Evolutionary conservation across 108 stramenopile species (phyloP).

Genomic region (Skeletonema costatum): DNA sequence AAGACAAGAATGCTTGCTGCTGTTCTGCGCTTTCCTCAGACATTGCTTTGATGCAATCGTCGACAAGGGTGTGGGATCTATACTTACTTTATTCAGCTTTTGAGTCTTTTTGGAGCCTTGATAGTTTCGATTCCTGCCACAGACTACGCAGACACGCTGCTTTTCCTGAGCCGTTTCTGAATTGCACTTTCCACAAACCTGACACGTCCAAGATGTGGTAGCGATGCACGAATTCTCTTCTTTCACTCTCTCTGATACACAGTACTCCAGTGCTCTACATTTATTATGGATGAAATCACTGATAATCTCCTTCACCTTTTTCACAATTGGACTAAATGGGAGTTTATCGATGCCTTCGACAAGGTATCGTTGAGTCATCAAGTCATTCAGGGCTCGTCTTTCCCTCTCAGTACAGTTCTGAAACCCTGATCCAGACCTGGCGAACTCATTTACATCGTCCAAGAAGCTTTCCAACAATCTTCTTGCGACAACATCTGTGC

Average conservation of each 20-base stretch:
- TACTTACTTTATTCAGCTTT: slow-evolving; percentile 1
- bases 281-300: slow-evolving; percentile 14
- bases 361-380: slow-evolving; percentile 2
- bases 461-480: slow-evolving; percentile 27
- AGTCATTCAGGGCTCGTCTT: slow-evolving; percentile 3
- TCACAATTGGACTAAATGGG: slow-evolving; percentile 6
- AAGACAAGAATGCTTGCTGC: background rate
- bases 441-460: slow-evolving; percentile 18
- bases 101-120: slow-evolving; percentile 2
- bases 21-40: background rate
- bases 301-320: slow-evolving; percentile 11
- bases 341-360: background rate
- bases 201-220: slow-evolving; percentile 11
- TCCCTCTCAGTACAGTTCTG: background rate
- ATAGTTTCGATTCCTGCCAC: slow-evolving; percentile 8
- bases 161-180: slow-evolving; percentile 8
- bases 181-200: slow-evolving; percentile 22
- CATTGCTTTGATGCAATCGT: slow-evolving; percentile 18
- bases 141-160: background rate
- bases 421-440: slow-evolving; percentile 9
- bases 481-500: slow-evolving; percentile 1
- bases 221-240: background rate
- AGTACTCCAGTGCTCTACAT: slow-evolving; percentile 17
- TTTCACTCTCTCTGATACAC: slow-evolving; percentile 4
- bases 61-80: slow-evolving; percentile 19